Evolutionary conservation across 2,329 filamentous ascomycete species (phyloP).

Genomic region (Falciphora oryzae): DNA sequence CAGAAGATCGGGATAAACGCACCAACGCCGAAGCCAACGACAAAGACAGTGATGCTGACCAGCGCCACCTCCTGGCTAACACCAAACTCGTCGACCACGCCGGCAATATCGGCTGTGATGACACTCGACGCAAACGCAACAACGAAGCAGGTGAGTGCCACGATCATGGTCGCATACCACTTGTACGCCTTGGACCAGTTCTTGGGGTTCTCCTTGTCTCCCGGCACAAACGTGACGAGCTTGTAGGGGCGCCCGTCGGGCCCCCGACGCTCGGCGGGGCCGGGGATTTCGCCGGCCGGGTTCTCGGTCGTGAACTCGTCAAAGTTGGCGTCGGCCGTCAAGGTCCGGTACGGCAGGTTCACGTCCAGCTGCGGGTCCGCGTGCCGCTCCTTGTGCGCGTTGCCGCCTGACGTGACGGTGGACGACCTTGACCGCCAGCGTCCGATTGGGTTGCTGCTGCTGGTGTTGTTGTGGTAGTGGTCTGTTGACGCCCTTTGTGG

Average conservation of each 20-base stretch:
- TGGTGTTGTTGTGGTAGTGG: neutral
- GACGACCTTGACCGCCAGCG: neutral
- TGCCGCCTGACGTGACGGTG: neutral
- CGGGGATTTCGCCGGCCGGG: slow-evolving; percentile 45
- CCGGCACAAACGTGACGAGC: slow-evolving; percentile 59
- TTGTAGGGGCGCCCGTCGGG: slow-evolving; percentile 32
- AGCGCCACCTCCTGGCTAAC: slow-evolving; percentile 69
- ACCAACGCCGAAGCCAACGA: slow-evolving; percentile 75
- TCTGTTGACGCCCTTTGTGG: neutral
- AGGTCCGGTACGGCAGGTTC: slow-evolving; percentile 51
- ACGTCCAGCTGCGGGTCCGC: slow-evolving; percentile 25
- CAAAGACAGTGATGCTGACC: slow-evolving; percentile 69
- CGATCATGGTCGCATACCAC: slow-evolving; percentile 82
- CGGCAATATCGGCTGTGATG: slow-evolving; percentile 69
- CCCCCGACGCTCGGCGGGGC: slow-evolving; percentile 14
- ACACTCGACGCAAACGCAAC: slow-evolving; percentile 68
- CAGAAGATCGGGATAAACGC: slow-evolving; percentile 20
- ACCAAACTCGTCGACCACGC: slow-evolving; percentile 56
- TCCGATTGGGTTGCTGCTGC: neutral
- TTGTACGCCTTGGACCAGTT: slow-evolving; percentile 76
- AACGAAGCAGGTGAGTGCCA: slow-evolving; percentile 69
- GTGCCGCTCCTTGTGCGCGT: slow-evolving; percentile 19
- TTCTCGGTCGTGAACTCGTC: slow-evolving; percentile 56
- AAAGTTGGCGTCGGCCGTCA: slow-evolving; percentile 46
- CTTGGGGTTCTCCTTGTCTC: slow-evolving; percentile 75